Evolutionary conservation across 768 basidiomycete genomes (phyloP).

Genomic region (Pisolithus microcarpus): DNA sequence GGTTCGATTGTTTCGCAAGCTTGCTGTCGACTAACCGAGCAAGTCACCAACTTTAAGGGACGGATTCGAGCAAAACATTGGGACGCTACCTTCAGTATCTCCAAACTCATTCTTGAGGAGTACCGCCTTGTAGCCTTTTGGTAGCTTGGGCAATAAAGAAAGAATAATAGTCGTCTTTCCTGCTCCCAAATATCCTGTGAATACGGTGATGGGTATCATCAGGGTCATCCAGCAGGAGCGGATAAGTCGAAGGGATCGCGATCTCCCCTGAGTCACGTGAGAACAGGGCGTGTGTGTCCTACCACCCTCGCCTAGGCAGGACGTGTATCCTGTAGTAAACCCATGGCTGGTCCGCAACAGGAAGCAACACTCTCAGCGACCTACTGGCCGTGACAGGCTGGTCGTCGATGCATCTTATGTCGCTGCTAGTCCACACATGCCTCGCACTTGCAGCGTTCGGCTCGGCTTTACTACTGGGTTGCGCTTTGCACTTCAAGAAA

Average conservation of each 20-base stretch:
- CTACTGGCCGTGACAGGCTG: constrained; percentile 10
- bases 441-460: constrained; percentile 62
- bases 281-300: too few relatives aligned
- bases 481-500: constrained; percentile 68
- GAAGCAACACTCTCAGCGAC: constrained; percentile 8
- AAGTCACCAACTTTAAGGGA: neutral
- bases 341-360: constrained; percentile 15
- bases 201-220: constrained; percentile 80
- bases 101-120: constrained; percentile 96
- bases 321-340: too few relatives aligned
- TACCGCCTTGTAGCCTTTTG: constrained; percentile 81
- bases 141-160: constrained; percentile 72
- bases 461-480: constrained; percentile 56
- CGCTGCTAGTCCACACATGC: constrained; percentile 55
- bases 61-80: neutral
- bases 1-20: constrained; percentile 74
- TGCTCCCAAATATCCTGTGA: constrained; percentile 89
- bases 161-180: constrained; percentile 80
- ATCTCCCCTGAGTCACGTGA: neutral
- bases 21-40: constrained; percentile 72
- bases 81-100: constrained; percentile 68
- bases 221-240: too few relatives aligned
- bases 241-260: too few relatives aligned
- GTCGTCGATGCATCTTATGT: constrained; percentile 45
- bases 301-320: too few relatives aligned